These are phyloP conservation scores for Xylaria intraflava DNA, from an alignment of 495 filamentous ascomycete genomes.

Conservation along the genomic window DNA sequence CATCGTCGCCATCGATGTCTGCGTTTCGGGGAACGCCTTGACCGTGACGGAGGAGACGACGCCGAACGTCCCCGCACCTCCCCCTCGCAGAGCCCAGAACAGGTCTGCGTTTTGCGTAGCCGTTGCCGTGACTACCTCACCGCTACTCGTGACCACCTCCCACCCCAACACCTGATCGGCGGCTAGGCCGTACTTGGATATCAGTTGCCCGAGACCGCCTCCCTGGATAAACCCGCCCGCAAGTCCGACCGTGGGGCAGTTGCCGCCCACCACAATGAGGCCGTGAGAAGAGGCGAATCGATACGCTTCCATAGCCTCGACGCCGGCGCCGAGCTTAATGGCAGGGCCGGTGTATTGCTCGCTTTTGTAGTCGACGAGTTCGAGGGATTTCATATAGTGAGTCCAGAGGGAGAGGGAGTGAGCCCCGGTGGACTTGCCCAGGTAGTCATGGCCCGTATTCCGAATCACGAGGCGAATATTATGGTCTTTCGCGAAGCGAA, in stretches of 20 bases:
- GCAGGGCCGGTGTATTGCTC: constrained; percentile 37
- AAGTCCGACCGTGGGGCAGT: constrained; percentile 40
- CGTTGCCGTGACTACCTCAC: constrained; percentile 36
- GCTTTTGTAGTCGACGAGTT: constrained; percentile 23
- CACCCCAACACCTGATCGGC: constrained; percentile 53
- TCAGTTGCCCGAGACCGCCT: constrained; percentile 52
- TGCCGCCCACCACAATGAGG: constrained; percentile 37
- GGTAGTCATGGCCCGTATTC: constrained; percentile 37
- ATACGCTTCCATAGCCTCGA: constrained; percentile 39
- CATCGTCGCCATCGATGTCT: constrained; percentile 5
- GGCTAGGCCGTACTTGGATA: constrained; percentile 45
- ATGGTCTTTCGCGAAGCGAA: constrained; percentile 37
- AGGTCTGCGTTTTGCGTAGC: constrained; percentile 42
- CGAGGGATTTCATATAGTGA: constrained; percentile 44
- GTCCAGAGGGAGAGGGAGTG: constrained; percentile 53
- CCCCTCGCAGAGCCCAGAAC: constrained; percentile 54
- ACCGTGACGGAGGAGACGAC: constrained; percentile 42
- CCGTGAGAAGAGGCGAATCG: constrained; percentile 18
- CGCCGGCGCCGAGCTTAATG: constrained; percentile 48
- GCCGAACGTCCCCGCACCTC: constrained; percentile 48
- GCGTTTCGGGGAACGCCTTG: constrained; percentile 27
- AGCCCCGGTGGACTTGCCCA: constrained; percentile 39
- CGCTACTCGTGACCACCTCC: constrained; percentile 48
- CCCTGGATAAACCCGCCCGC: constrained; percentile 48
- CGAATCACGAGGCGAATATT: constrained; percentile 32